Conservation (phyloP, 2,329 filamentous ascomycete species). For the Pseudopyricularia cyperi region DNA sequence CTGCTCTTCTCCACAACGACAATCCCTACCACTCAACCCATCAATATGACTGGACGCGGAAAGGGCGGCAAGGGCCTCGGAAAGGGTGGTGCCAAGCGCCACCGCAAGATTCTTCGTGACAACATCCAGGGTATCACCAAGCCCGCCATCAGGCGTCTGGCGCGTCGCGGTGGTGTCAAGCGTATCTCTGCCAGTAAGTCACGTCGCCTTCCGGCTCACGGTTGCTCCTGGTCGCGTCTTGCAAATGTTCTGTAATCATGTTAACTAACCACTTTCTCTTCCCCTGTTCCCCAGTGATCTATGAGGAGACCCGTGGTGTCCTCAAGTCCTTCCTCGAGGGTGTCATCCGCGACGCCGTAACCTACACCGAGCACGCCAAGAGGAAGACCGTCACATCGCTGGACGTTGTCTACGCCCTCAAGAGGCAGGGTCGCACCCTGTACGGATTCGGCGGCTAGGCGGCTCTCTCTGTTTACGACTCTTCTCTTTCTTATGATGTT, state of each 20-base stretch:
- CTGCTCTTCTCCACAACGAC: background rate
- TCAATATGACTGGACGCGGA: conserved; percentile 44
- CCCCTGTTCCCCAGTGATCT: conserved; percentile 44
- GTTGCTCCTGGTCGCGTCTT: background rate
- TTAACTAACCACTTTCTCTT: background rate
- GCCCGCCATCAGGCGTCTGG: conserved; percentile 96
- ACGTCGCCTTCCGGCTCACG: no score
- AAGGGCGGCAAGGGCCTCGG: conserved; percentile 97
- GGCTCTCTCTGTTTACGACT: background rate
- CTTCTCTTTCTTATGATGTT: background rate
- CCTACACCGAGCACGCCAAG: conserved; percentile 71
- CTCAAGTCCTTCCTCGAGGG: conserved; percentile 68
- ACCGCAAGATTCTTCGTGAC: conserved; percentile 98
- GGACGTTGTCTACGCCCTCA: conserved; percentile 55
- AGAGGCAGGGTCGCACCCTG: conserved; percentile 62
- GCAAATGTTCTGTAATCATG: background rate
- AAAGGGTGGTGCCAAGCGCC: conserved; percentile 97
- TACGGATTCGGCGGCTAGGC: conserved; percentile 82
- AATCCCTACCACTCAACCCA: background rate
- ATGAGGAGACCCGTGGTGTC: conserved; percentile 66
- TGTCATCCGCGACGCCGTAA: conserved; percentile 65
- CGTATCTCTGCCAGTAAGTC: conserved; percentile 89
- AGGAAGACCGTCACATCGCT: conserved; percentile 66
- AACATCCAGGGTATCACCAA: conserved; percentile 99
- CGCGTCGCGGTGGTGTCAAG: conserved; percentile 99